Evolutionary conservation across 139 green algal species (phyloP).

Genomic region (Asterochloris sp.): DNA sequence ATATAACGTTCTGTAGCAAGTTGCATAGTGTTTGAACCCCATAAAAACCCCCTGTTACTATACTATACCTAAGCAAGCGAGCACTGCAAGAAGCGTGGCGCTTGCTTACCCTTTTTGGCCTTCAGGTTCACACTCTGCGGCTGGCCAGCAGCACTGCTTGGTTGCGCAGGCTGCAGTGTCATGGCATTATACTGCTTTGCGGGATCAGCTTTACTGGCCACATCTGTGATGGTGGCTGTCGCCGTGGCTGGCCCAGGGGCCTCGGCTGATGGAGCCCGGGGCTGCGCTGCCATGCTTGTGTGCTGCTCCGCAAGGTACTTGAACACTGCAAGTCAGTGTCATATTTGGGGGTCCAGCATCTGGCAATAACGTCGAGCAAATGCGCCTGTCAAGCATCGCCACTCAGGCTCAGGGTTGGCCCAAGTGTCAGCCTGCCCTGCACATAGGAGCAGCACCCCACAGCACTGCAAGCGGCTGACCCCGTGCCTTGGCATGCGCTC

Average conservation of each 20-base stretch:
- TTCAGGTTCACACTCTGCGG: constrained; percentile 15
- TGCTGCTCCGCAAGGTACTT: constrained; percentile 55
- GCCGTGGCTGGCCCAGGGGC: neutral
- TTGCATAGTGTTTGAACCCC: neutral
- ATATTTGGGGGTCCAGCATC: no score
- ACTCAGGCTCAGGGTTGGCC: no score
- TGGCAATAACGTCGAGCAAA: no score
- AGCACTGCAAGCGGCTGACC: no score
- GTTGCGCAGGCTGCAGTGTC: neutral
- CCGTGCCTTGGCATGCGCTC: no score
- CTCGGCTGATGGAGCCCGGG: neutral
- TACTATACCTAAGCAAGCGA: neutral
- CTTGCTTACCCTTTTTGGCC: neutral
- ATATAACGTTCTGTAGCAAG: neutral
- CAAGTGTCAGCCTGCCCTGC: no score
- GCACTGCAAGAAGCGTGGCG: constrained; percentile 8
- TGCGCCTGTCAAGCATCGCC: no score
- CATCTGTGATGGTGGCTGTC: constrained; percentile 1
- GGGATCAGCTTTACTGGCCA: no score
- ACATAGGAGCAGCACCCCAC: no score
- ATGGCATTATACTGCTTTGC: neutral
- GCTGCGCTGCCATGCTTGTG: constrained; percentile 28
- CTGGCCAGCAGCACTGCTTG: neutral
- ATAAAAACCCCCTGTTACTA: neutral
- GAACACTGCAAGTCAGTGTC: constrained; percentile 40